phyloP scores from a whole-genome alignment of 1,284 basidiomycete genomes.

The Sporisorium exsertum region DNA sequence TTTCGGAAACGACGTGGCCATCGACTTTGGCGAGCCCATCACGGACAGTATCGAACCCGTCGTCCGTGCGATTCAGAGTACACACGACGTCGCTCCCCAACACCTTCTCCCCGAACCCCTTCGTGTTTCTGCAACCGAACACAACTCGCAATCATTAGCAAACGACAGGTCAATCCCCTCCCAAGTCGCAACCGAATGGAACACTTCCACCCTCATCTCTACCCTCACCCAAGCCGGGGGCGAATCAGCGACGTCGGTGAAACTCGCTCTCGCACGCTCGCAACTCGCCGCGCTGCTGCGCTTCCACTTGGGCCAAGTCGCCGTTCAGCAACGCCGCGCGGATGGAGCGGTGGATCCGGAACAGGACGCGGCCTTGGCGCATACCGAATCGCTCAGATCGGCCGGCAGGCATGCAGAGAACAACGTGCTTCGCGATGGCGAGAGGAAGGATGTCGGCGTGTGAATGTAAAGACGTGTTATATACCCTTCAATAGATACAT shows the following conservation, averaged over 20 bases:
- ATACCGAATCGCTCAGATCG: constrained; percentile 32
- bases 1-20: constrained; percentile 53
- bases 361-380: constrained; percentile 21
- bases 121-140: not conserved
- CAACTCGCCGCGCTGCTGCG: constrained; percentile 36
- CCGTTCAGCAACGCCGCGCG: constrained; percentile 18
- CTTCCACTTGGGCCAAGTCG: constrained; percentile 30
- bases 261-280: constrained; percentile 28
- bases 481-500: constrained; percentile 11
- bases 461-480: constrained; percentile 6
- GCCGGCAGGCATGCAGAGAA: constrained; percentile 20
- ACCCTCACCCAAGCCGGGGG: not conserved
- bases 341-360: constrained; percentile 20
- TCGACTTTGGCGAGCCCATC: constrained; percentile 63
- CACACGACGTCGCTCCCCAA: constrained; percentile 21
- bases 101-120: constrained; percentile 26
- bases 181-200: constrained; percentile 33
- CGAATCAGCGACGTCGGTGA: not conserved
- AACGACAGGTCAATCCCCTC: constrained; percentile 19
- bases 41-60: constrained; percentile 27
- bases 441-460: constrained; percentile 36
- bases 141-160: not conserved
- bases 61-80: constrained; percentile 15
- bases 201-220: constrained; percentile 19
- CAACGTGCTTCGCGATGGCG: constrained; percentile 33